Conservation (phyloP, 2,329 filamentous ascomycete genomes). For the Fusarium chaquense region DNA sequence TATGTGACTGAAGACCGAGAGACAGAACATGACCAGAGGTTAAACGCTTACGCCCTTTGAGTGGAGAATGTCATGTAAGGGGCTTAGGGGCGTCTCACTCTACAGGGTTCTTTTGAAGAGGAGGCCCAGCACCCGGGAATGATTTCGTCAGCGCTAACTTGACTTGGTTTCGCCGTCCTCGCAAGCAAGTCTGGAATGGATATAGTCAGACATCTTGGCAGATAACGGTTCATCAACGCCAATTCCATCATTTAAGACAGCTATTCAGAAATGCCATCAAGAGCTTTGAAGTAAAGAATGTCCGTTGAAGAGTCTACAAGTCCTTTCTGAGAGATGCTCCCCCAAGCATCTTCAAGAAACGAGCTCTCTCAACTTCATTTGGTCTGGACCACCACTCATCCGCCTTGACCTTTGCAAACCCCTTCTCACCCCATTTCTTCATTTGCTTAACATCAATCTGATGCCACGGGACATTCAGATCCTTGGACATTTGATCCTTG, state of each 20-base stretch:
- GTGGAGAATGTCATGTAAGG: constrained; percentile 20
- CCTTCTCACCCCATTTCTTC: constrained; percentile 22
- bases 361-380: constrained; percentile 27
- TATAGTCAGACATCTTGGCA: neutral
- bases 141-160: constrained; percentile 9
- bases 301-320: neutral
- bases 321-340: neutral
- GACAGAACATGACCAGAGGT: neutral
- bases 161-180: neutral
- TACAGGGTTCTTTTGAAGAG: neutral
- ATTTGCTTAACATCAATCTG: constrained; percentile 23
- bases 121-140: neutral
- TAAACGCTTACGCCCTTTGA: constrained; percentile 12
- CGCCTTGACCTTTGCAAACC: constrained; percentile 17
- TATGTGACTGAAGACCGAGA: neutral
- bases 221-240: neutral
- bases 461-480: constrained; percentile 29
- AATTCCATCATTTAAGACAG: neutral
- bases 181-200: neutral
- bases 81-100: neutral
- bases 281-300: neutral
- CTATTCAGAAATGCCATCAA: neutral
- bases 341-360: neutral
- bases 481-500: constrained; percentile 37
- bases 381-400: constrained; percentile 29